Evolutionary conservation across 495 filamentous ascomycete genomes (phyloP).

Genomic region (Jackrogersella multiformis): DNA sequence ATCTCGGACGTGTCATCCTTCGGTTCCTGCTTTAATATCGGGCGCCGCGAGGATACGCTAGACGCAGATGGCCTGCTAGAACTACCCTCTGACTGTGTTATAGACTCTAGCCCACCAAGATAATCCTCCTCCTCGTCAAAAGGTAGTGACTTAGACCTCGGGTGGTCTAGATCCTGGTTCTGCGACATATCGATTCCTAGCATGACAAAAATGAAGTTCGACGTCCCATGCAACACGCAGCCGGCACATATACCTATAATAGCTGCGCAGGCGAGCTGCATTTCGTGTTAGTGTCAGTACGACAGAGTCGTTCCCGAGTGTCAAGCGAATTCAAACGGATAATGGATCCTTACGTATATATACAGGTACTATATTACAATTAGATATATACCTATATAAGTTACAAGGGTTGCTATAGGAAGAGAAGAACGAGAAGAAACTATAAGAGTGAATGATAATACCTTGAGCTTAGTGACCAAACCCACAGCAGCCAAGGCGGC

Average conservation of each 20-base stretch:
- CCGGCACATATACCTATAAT: slow-evolving; percentile 66
- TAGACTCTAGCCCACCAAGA: slow-evolving; percentile 12
- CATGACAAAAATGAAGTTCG: slow-evolving; percentile 50
- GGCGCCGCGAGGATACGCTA: slow-evolving; percentile 1
- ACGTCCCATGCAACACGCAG: slow-evolving; percentile 57
- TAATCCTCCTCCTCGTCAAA: slow-evolving; percentile 50
- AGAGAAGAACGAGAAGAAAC: slow-evolving; percentile 5
- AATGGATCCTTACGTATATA: slow-evolving; percentile 61
- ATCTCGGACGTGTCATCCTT: slow-evolving; percentile 27
- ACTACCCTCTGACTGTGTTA: slow-evolving; percentile 26
- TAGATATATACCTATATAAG: slow-evolving; percentile 39
- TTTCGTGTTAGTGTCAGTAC: slow-evolving; percentile 26
- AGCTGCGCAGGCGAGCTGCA: slow-evolving; percentile 64
- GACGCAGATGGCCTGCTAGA: slow-evolving; percentile 18
- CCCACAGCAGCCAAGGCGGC: slow-evolving; percentile 37
- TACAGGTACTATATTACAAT: slow-evolving; percentile 63
- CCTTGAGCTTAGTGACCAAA: slow-evolving; percentile 70
- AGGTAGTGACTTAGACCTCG: not conserved
- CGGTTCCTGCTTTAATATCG: slow-evolving; percentile 6
- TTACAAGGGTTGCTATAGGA: slow-evolving; percentile 13
- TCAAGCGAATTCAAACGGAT: not conserved
- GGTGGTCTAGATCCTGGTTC: slow-evolving; percentile 20
- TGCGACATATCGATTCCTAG: slow-evolving; percentile 49
- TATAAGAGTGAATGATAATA: slow-evolving; percentile 51
- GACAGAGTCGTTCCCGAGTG: not conserved